Base-by-base conservation (phyloP, 768 basidiomycete genomes). In the Pleurotus tuber-regium region DNA sequence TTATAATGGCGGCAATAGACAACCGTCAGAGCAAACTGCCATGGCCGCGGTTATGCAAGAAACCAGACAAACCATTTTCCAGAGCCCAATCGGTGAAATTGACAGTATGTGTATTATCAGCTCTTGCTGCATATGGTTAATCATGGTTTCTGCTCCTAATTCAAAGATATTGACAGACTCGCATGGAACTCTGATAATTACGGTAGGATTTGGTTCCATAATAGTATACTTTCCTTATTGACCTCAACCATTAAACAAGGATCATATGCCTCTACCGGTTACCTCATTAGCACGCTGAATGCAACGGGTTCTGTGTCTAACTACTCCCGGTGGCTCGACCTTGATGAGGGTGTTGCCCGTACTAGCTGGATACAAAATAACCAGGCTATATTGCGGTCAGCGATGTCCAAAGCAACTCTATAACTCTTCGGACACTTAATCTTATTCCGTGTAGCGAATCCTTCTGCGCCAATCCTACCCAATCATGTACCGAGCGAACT, bases 1-100 rank as follows among this genome's bases (percentile, higher is more conserved):
- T 0, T 89, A 89, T 60, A 86, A 86, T 57, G 87, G 87, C 16
- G 86, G 86, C 1, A 89, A 89, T 60, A 79, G 79, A 50, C 67
- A 70, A 19, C 66, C 77, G 0, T 72, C 64, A 5, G 73, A 83
- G 36, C 71, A 67, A 16, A 50, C 63, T 2, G 63, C 69, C 7
- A 75, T 78, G 51, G 78, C 79, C 1, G 54, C 67, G 44, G 69
- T 72, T 21, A 79, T 86, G 79, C 69, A 76, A 43, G 60, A 50
- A 16, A 80, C 82, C 40, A 79, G 84, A 12, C 68, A 78, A 40
- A 61, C 71, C 2, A 83, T 89, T 25, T 88, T 87, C 57, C 61
- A 70, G 21, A 83, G 78, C 57, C 56, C 78, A 3, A 78, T 69
- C 21, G 87, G 86, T 2, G 78, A 82, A 24, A 82, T 85, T 19